These are phyloP conservation scores for Lomentospora prolificans DNA, from an alignment of 2,329 filamentous ascomycete genomes.

Conservation along the genomic window DNA sequence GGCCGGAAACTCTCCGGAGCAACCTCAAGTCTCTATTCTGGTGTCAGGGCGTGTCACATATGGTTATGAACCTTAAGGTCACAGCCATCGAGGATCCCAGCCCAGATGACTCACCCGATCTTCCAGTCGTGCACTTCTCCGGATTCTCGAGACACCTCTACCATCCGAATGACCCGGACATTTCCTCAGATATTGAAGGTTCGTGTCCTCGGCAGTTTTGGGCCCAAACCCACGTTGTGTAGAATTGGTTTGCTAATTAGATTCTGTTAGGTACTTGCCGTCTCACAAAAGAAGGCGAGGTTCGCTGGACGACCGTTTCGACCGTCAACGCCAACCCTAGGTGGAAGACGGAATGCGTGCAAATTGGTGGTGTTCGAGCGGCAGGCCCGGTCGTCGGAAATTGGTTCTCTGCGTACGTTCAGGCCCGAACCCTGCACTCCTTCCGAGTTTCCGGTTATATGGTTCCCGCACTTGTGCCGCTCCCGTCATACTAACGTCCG, in stretches of 20 bases:
- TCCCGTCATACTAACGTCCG: constrained; percentile 8
- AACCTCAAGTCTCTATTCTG: constrained; percentile 40
- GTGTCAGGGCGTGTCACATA: constrained; percentile 49
- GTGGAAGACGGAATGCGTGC: constrained; percentile 69
- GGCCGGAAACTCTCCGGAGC: constrained; percentile 32
- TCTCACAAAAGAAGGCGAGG: constrained; percentile 58
- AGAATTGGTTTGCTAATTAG: neutral
- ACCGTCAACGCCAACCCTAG: constrained; percentile 55
- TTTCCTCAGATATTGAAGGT: constrained; percentile 2
- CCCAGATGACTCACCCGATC: constrained; percentile 42
- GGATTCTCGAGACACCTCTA: constrained; percentile 55
- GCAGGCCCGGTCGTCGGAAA: constrained; percentile 61
- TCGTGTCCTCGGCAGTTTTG: neutral
- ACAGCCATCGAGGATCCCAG: constrained; percentile 50
- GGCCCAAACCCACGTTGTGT: neutral
- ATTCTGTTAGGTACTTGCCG: constrained; percentile 46
- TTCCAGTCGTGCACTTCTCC: constrained; percentile 59
- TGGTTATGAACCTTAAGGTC: constrained; percentile 57
- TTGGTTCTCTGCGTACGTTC: constrained; percentile 63
- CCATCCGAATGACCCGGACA: constrained; percentile 28
- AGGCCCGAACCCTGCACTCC: neutral
- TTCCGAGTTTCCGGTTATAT: neutral
- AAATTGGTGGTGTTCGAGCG: constrained; percentile 57
- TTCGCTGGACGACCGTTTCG: constrained; percentile 64
- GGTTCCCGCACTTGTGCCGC: neutral